These are phyloP conservation scores for Ustilago loliicola DNA, from an alignment of 1,284 basidiomycete species.

Conservation along the genomic window DNA sequence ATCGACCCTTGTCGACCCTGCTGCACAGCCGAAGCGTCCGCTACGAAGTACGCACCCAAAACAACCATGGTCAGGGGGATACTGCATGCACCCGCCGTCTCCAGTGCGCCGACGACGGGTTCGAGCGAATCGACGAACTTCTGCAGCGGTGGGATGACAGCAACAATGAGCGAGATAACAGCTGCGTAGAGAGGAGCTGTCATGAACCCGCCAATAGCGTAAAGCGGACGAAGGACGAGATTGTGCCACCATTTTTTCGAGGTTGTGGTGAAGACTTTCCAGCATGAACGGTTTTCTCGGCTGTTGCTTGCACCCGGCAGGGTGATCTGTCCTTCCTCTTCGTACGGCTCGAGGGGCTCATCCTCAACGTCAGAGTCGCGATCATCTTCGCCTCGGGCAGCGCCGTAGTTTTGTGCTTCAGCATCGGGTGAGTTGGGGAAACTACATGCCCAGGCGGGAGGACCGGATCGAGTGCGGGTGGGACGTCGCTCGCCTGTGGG, in stretches of 20 bases:
- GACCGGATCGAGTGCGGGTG: constrained; percentile 30
- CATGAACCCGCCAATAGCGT: constrained; percentile 81
- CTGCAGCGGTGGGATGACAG: constrained; percentile 79
- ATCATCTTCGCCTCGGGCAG: constrained; percentile 24
- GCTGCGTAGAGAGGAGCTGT: constrained; percentile 77
- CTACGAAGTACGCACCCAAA: constrained; percentile 86
- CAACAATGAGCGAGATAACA: constrained; percentile 82
- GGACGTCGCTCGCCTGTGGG: constrained; percentile 47
- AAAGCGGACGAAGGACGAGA: constrained; percentile 58
- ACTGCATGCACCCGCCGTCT: constrained; percentile 71
- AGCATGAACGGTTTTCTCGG: constrained; percentile 46
- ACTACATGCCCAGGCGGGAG: constrained; percentile 53
- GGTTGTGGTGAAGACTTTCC: constrained; percentile 20
- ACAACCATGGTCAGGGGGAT: constrained; percentile 90
- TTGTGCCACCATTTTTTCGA: constrained; percentile 18
- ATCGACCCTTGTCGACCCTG: constrained; percentile 15
- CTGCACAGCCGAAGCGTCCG: constrained; percentile 41
- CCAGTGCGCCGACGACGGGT: constrained; percentile 72
- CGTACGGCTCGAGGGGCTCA: constrained; percentile 52
- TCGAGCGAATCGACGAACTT: constrained; percentile 66
- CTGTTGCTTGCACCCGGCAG: constrained; percentile 43
- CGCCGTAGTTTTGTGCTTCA: constrained; percentile 18
- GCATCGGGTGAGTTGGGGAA: constrained; percentile 62
- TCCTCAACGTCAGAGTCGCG: constrained; percentile 52
- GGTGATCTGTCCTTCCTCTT: constrained; percentile 45